Conservation (phyloP, 2,329 filamentous ascomycete genomes). For the Uncinocarpus reesii region DNA sequence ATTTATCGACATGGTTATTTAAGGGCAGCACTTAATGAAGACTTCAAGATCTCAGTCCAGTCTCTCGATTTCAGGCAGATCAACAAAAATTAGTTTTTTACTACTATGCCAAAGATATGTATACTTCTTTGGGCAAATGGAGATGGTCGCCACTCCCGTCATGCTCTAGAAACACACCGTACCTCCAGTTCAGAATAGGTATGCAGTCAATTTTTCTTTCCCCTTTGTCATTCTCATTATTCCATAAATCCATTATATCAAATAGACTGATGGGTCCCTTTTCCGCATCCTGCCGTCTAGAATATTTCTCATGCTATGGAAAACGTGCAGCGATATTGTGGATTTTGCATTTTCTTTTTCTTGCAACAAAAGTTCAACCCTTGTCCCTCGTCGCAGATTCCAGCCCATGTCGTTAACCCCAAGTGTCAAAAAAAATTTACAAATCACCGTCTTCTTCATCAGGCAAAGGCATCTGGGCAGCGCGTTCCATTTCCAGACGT, state of each 20-base stretch:
- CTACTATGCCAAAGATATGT: background rate
- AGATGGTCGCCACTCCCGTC: background rate
- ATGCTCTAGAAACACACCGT: background rate
- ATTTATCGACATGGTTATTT: background rate
- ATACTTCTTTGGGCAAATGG: background rate
- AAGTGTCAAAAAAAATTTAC: constrained; percentile 32
- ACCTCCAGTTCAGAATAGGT: constrained; percentile 1
- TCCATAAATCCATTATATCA: constrained; percentile 13
- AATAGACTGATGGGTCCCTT: constrained; percentile 9
- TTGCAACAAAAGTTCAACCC: background rate
- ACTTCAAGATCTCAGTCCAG: background rate
- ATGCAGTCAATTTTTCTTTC: constrained; percentile 6
- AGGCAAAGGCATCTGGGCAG: constrained; percentile 74
- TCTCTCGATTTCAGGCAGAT: too few relatives aligned
- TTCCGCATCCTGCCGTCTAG: constrained; percentile 11
- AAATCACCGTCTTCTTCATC: constrained; percentile 75
- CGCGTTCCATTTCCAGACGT: constrained; percentile 76
- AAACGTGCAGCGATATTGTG: constrained; percentile 2
- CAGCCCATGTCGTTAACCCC: background rate
- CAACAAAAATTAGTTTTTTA: background rate
- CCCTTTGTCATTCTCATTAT: constrained; percentile 10
- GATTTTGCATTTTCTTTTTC: background rate
- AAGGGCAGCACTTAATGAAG: background rate
- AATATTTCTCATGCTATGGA: constrained; percentile 10
- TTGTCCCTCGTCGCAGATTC: background rate